Evolutionary conservation across 257 asterid genomes (phyloP).

Genomic region (Forsythia suspensa): DNA sequence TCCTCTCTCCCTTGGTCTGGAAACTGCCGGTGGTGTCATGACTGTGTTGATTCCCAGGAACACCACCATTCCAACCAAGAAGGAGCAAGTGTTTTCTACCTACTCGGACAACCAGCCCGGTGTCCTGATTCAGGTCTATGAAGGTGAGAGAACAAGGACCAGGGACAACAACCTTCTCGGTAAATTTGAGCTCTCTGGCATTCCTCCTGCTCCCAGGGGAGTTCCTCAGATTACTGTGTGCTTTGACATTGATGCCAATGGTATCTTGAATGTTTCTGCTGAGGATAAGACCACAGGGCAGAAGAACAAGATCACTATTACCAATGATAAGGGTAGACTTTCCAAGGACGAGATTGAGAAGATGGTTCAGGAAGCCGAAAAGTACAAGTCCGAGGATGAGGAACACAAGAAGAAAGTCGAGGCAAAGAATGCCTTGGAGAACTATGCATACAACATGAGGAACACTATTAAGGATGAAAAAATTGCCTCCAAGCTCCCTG

Average conservation of each 20-base stretch:
- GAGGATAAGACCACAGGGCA: slow-evolving; percentile 32
- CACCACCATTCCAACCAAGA: slow-evolving; percentile 33
- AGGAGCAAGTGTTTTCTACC: slow-evolving; percentile 30
- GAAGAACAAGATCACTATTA: slow-evolving; percentile 32
- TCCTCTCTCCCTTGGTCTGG: slow-evolving; percentile 30
- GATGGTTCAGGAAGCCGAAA: slow-evolving; percentile 30
- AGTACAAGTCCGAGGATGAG: slow-evolving; percentile 28
- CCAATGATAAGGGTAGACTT: slow-evolving; percentile 31
- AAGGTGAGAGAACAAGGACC: slow-evolving; percentile 30
- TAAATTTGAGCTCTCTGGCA: slow-evolving; percentile 31
- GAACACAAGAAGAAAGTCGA: slow-evolving; percentile 31
- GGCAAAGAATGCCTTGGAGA: slow-evolving; percentile 29
- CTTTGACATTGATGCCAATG: slow-evolving; percentile 33
- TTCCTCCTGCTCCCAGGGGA: slow-evolving; percentile 30
- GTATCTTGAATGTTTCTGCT: slow-evolving; percentile 29
- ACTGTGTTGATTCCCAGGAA: slow-evolving; percentile 28
- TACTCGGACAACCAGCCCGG: slow-evolving; percentile 31
- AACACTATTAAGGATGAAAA: slow-evolving; percentile 30
- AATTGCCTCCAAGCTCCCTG: slow-evolving; percentile 26
- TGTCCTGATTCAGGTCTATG: slow-evolving; percentile 27
- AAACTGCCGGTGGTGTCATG: slow-evolving; percentile 34
- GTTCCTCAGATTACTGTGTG: slow-evolving; percentile 30
- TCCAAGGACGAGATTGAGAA: slow-evolving; percentile 32
- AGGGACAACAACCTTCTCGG: slow-evolving; percentile 29
- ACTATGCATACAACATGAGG: slow-evolving; percentile 35